Conservation (phyloP, 805 yeast genomes). For the Candida tibetensis region DNA sequence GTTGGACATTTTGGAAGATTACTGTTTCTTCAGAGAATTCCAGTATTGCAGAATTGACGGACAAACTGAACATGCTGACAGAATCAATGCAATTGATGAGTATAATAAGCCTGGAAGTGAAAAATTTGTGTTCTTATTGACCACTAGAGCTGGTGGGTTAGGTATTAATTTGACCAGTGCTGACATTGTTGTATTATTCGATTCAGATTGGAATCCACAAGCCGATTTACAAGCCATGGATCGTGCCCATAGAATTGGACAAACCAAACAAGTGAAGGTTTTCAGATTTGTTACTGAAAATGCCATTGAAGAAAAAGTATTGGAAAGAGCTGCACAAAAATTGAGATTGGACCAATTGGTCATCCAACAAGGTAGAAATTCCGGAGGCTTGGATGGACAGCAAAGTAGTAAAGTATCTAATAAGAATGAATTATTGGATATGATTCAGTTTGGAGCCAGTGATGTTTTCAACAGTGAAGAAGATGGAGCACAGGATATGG, state of each 20-base stretch:
- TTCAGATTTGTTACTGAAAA: slow-evolving; percentile 76
- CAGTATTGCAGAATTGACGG: slow-evolving; percentile 82
- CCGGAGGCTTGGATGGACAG: slow-evolving; percentile 29
- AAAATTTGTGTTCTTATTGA: slow-evolving; percentile 70
- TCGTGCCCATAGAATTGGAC: slow-evolving; percentile 86
- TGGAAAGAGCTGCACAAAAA: slow-evolving; percentile 80
- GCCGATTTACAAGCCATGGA: slow-evolving; percentile 90
- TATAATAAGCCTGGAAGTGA: slow-evolving; percentile 71
- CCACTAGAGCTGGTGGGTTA: slow-evolving; percentile 89
- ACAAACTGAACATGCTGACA: slow-evolving; percentile 73
- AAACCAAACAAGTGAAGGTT: slow-evolving; percentile 78
- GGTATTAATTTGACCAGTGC: slow-evolving; percentile 84
- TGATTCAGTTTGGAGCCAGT: slow-evolving; percentile 83
- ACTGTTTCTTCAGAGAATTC: slow-evolving; percentile 65
- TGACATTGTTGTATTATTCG: slow-evolving; percentile 70
- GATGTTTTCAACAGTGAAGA: slow-evolving; percentile 47
- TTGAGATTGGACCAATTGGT: slow-evolving; percentile 77
- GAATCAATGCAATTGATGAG: slow-evolving; percentile 74
- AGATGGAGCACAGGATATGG: slow-evolving; percentile 36
- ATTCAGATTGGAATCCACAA: slow-evolving; percentile 88
- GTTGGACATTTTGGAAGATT: slow-evolving; percentile 78
- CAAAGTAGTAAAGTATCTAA: slow-evolving; percentile 42
- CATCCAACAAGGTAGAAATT: slow-evolving; percentile 68
- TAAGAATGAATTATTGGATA: slow-evolving; percentile 70
- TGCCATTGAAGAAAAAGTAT: slow-evolving; percentile 78